phyloP scores from a whole-genome alignment of 331 rosid genomes.

The Pyrus hybrid region DNA sequence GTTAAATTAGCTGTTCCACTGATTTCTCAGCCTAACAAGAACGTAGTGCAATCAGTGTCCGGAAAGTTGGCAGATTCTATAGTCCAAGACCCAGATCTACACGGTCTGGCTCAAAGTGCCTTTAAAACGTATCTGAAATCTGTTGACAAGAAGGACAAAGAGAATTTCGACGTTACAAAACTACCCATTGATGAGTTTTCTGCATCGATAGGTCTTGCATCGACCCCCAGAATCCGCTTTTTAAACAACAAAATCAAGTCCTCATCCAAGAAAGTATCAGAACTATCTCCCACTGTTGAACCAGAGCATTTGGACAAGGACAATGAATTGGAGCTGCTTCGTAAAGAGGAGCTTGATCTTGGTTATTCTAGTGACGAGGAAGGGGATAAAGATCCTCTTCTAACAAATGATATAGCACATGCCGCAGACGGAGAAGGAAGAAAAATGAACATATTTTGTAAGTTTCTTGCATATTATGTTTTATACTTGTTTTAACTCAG shows the following conservation, averaged over 20 bases:
- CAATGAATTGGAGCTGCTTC: conserved; percentile 16
- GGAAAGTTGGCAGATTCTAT: conserved; percentile 60
- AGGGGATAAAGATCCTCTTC: conserved; percentile 32
- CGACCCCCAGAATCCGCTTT: conserved; percentile 76
- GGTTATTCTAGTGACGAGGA: conserved; percentile 32
- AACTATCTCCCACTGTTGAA: conserved; percentile 20
- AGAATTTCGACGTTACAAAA: conserved; percentile 67
- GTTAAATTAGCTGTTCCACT: conserved; percentile 14
- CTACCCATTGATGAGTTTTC: conserved; percentile 65
- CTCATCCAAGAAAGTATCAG: conserved; percentile 13
- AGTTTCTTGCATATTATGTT: conserved; percentile 2
- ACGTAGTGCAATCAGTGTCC: conserved; percentile 62
- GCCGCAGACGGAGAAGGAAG: conserved; percentile 23
- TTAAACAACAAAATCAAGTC: conserved; percentile 45
- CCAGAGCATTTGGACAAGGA: conserved; percentile 33
- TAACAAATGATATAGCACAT: conserved; percentile 18
- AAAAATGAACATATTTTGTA: conserved; percentile 47
- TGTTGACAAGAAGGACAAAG: conserved; percentile 61
- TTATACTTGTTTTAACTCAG: background rate
- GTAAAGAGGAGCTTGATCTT: conserved; percentile 35
- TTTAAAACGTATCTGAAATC: conserved; percentile 69
- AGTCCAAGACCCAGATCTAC: conserved; percentile 60
- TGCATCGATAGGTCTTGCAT: conserved; percentile 79
- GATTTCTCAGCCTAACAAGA: conserved; percentile 52
- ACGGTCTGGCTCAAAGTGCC: conserved; percentile 67